Evolutionary conservation across 768 basidiomycete species (phyloP).

Genomic region (Mycena albidolilacea): DNA sequence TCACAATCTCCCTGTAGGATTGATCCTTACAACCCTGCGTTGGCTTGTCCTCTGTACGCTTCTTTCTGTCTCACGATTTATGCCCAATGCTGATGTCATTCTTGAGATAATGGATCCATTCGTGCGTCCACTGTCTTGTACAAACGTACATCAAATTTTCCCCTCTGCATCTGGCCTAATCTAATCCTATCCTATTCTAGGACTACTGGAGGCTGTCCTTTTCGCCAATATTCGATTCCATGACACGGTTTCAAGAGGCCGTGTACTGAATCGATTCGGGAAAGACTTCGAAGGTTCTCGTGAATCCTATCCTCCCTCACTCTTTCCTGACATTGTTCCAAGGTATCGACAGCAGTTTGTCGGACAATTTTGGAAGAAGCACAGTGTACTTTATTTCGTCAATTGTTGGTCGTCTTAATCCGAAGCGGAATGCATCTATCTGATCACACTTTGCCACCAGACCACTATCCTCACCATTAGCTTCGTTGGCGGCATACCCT

Average conservation of each 20-base stretch:
- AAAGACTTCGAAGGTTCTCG: constrained; percentile 87
- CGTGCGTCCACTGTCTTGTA: constrained; percentile 85
- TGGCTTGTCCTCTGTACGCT: constrained; percentile 82
- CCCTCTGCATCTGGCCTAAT: neutral
- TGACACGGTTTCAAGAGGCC: constrained; percentile 90
- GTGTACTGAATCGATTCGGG: constrained; percentile 87
- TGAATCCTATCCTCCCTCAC: constrained; percentile 18
- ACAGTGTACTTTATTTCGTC: constrained; percentile 80
- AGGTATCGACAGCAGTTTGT: constrained; percentile 87
- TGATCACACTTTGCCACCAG: constrained; percentile 55
- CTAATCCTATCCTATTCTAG: constrained; percentile 43
- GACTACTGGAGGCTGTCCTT: constrained; percentile 82
- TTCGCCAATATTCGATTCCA: constrained; percentile 95
- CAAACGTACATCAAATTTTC: constrained; percentile 60
- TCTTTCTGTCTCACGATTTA: neutral
- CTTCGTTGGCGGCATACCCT: constrained; percentile 83
- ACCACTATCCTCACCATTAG: constrained; percentile 55
- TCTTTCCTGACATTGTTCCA: constrained; percentile 30
- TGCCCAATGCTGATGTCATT: constrained; percentile 33
- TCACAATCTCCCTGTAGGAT: constrained; percentile 39
- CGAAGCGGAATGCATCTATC: neutral
- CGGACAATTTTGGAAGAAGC: constrained; percentile 90
- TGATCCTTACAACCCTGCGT: constrained; percentile 69
- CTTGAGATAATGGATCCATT: constrained; percentile 80
- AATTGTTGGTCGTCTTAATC: constrained; percentile 32